These are phyloP conservation scores for Aspergillus japonicus DNA, from an alignment of 2,329 filamentous ascomycete species.

Conservation along the genomic window DNA sequence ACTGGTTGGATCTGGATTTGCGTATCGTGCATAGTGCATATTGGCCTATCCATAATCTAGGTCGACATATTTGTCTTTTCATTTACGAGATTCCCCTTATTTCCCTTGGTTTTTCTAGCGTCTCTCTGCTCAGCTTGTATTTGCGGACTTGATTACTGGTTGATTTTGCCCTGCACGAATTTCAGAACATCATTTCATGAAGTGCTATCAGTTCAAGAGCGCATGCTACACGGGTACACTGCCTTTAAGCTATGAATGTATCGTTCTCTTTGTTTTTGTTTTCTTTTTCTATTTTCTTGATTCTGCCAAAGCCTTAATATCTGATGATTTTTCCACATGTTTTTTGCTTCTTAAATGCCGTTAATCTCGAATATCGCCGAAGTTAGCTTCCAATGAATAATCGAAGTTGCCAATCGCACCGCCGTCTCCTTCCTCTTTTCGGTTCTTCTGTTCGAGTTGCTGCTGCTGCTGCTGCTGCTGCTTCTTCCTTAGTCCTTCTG, in stretches of 20 bases:
- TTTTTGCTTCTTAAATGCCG: neutral
- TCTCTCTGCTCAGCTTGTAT: neutral
- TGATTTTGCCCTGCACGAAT: neutral
- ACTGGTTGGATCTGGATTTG: neutral
- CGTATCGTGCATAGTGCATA: neutral
- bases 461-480: constrained; percentile 32
- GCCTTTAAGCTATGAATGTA: neutral
- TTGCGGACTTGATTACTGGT: neutral
- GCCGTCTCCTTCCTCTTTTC: constrained; percentile 1
- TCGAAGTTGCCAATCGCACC: neutral
- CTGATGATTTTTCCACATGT: neutral
- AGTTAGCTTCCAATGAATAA: neutral
- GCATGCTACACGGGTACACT: neutral
- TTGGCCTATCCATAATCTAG: neutral
- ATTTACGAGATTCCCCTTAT: neutral
- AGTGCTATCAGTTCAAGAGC: neutral
- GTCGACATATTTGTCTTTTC: neutral
- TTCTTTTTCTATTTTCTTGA: neutral
- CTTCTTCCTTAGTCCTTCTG: constrained; percentile 42
- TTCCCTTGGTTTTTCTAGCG: neutral
- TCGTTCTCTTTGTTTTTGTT: neutral
- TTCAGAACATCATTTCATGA: neutral
- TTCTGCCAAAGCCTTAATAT: neutral
- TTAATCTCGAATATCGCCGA: neutral
- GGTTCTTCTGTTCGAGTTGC: constrained; percentile 18